Percentiles rank a stretch among this genome's conserved stretches.
phyloP scores from a whole-genome alignment of 176 grass and related monocot species.

The Saccharum spontaneum region DNA sequence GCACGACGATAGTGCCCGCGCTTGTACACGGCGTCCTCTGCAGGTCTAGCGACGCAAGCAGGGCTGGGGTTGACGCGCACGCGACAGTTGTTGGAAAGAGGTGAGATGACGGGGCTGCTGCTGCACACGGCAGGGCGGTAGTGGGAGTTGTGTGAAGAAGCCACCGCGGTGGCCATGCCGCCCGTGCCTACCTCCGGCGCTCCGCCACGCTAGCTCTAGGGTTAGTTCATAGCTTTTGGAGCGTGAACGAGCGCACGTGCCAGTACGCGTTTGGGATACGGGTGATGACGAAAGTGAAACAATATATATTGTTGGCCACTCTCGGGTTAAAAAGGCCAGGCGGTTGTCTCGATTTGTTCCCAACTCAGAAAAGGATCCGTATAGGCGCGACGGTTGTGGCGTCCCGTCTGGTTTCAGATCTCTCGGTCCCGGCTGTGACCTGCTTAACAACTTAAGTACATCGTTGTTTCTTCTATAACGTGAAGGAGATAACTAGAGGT shows the following conservation, averaged over 20 bases:
- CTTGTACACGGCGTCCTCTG: neutral
- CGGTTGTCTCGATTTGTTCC: neutral
- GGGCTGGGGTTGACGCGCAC: neutral
- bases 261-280: neutral
- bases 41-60: neutral
- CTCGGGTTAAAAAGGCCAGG: neutral
- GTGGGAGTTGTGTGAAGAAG: neutral
- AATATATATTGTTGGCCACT: neutral
- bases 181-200: neutral
- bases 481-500: too few species aligned
- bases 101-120: neutral
- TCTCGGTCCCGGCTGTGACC: neutral
- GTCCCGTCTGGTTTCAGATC: neutral
- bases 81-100: neutral
- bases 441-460: neutral
- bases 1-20: neutral
- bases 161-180: neutral
- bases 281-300: too few species aligned
- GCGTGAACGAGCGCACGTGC: neutral
- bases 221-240: neutral
- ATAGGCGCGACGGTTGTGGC: neutral
- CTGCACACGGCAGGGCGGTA: neutral
- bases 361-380: neutral
- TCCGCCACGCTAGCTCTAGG: neutral
- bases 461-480: too few species aligned